Conservation (phyloP, 1,284 basidiomycete genomes). For the Cryptococcus sp. region DNA sequence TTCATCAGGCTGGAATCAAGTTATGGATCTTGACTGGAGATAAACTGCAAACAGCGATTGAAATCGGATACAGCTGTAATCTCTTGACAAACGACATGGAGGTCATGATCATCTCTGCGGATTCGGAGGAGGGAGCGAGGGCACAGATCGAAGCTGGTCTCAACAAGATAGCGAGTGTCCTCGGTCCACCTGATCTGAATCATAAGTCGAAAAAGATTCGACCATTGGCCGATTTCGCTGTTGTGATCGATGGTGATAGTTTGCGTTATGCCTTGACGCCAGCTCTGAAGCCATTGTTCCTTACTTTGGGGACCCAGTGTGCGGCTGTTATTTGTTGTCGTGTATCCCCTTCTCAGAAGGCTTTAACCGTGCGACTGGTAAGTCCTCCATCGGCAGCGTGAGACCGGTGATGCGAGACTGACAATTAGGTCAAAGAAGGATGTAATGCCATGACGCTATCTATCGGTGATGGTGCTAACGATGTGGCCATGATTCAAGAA, state of each 20-base stretch:
- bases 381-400: constrained; percentile 30
- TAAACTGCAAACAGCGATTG: constrained; percentile 96
- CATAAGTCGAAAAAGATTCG: constrained; percentile 31
- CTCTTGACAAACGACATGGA: constrained; percentile 83
- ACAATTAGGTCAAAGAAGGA: constrained; percentile 79
- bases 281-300: constrained; percentile 76
- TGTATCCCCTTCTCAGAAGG: constrained; percentile 94
- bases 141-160: constrained; percentile 86
- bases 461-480: constrained; percentile 78
- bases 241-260: constrained; percentile 95
- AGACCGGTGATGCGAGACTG: constrained; percentile 2
- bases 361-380: constrained; percentile 86
- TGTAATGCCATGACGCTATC: constrained; percentile 92
- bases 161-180: constrained; percentile 85
- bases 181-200: constrained; percentile 50
- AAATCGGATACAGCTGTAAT: constrained; percentile 92
- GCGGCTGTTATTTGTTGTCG: constrained; percentile 97
- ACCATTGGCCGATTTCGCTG: constrained; percentile 62
- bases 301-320: constrained; percentile 90
- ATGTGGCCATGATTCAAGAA: constrained; percentile 70
- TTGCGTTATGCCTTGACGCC: constrained; percentile 73
- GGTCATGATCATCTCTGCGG: constrained; percentile 91
- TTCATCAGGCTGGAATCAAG: constrained; percentile 93
- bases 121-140: constrained; percentile 67
- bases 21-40: constrained; percentile 78